Evolutionary conservation across 805 yeast genomes (phyloP).

Genomic region (Cyberlindnera xishuangbannaensis): DNA sequence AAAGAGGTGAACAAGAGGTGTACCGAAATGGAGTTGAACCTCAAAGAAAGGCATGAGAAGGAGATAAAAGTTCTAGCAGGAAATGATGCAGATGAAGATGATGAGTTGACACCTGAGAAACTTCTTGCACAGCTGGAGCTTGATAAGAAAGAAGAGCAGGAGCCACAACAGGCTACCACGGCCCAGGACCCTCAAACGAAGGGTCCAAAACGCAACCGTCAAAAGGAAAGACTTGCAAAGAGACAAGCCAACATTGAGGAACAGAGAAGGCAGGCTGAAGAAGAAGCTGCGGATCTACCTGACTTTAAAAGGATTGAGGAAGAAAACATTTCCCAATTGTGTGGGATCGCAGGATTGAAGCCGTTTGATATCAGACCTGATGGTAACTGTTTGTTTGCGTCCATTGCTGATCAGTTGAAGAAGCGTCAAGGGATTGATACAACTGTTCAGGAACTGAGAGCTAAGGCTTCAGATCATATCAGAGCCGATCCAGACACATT

Average conservation of each 20-base stretch:
- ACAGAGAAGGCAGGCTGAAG: conserved; percentile 59
- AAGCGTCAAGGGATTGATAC: conserved; percentile 39
- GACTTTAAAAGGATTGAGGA: conserved; percentile 70
- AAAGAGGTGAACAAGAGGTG: conserved; percentile 60
- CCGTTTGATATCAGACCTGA: conserved; percentile 79
- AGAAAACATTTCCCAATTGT: conserved; percentile 51
- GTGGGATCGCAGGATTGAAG: conserved; percentile 41
- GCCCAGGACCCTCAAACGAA: conserved; percentile 26
- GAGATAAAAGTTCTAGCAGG: conserved; percentile 37
- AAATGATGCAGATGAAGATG: conserved; percentile 34
- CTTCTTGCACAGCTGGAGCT: conserved; percentile 55
- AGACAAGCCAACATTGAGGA: conserved; percentile 64
- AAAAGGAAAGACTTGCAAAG: conserved; percentile 74
- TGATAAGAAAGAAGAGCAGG: conserved; percentile 24
- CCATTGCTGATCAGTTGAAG: conserved; percentile 71
- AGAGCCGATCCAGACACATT: conserved; percentile 60
- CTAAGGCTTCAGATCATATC: conserved; percentile 61
- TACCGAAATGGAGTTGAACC: conserved; percentile 48
- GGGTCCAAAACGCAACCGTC: conserved; percentile 62
- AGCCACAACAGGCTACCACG: conserved; percentile 9
- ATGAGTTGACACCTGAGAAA: conserved; percentile 60
- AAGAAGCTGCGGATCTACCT: conserved; percentile 62
- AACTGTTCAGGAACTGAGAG: conserved; percentile 51
- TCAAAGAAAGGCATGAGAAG: conserved; percentile 46
- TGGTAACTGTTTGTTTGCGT: conserved; percentile 90